Evolutionary conservation across 257 asterid genomes (phyloP).

Genomic region (Rubia yunnanensis): DNA sequence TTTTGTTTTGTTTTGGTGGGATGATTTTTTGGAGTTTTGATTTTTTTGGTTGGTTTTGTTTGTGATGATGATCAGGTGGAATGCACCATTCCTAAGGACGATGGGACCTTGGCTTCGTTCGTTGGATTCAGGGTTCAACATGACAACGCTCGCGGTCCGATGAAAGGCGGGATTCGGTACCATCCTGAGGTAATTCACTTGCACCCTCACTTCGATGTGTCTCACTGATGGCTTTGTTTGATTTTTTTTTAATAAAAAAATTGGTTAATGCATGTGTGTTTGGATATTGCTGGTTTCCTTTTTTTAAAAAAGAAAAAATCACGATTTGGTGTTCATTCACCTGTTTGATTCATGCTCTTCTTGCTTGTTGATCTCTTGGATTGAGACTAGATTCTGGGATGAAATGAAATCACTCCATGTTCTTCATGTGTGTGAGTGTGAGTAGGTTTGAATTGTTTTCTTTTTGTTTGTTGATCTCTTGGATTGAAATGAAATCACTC

Average conservation of each 20-base stretch:
- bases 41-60: constrained; percentile 18
- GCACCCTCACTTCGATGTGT: background rate
- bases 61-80: constrained; percentile 55
- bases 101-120: constrained; percentile 76
- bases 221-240: background rate
- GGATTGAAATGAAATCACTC: background rate
- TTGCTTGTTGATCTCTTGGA: background rate
- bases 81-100: constrained; percentile 89
- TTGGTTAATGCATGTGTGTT: background rate
- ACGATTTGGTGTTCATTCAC: background rate
- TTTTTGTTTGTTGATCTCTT: background rate
- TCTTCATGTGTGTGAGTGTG: background rate
- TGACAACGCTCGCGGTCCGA: constrained; percentile 93
- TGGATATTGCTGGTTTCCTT: background rate
- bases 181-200: background rate
- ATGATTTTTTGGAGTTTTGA: background rate
- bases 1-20: constrained; percentile 10
- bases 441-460: too few relatives aligned
- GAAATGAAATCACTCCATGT: background rate
- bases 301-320: background rate
- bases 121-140: constrained; percentile 92
- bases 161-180: constrained; percentile 85
- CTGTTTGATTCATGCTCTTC: background rate
- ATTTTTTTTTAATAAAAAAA: too few relatives aligned
- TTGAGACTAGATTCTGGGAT: background rate